phyloP scores from a whole-genome alignment of 1,284 basidiomycete genomes.

The Peniophora sp. region DNA sequence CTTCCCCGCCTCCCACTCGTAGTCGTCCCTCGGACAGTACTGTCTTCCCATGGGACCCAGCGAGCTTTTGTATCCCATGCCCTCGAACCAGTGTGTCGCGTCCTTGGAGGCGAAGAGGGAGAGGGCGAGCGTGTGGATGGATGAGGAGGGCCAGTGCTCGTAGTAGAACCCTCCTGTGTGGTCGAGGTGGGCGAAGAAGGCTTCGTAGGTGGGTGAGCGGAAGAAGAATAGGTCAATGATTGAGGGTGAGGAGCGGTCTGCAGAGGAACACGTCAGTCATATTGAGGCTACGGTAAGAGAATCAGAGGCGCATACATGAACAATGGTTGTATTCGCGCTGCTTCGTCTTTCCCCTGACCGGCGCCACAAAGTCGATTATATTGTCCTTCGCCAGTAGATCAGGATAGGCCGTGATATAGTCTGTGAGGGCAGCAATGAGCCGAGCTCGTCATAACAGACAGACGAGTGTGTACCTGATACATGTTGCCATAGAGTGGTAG shows the following conservation, averaged over 20 bases:
- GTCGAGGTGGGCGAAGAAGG: conserved; percentile 85
- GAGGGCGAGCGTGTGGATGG: conserved; percentile 67
- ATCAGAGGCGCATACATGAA: conserved; percentile 56
- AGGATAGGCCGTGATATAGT: conserved; percentile 69
- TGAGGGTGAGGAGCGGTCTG: conserved; percentile 68
- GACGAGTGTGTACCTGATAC: conserved; percentile 33
- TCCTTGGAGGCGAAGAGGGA: conserved; percentile 54
- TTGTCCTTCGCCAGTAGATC: conserved; percentile 65
- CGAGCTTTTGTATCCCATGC: conserved; percentile 33
- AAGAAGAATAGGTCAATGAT: conserved; percentile 81
- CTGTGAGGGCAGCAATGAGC: conserved; percentile 25
- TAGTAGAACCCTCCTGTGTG: conserved; percentile 85
- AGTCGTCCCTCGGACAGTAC: neutral
- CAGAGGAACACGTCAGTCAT: neutral
- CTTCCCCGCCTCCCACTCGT: neutral
- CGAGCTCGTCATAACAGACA: neutral
- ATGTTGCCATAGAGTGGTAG: conserved; percentile 51
- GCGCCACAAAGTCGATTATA: conserved; percentile 62
- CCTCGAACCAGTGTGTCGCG: conserved; percentile 56
- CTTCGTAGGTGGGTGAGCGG: conserved; percentile 73
- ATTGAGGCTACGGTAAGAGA: neutral
- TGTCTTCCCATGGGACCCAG: neutral
- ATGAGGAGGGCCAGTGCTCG: conserved; percentile 75
- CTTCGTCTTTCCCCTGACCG: conserved; percentile 64
- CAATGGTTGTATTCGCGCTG: conserved; percentile 72